Evolutionary conservation across 345 rosid genomes (phyloP).

Genomic region (Cardamine occulta): DNA sequence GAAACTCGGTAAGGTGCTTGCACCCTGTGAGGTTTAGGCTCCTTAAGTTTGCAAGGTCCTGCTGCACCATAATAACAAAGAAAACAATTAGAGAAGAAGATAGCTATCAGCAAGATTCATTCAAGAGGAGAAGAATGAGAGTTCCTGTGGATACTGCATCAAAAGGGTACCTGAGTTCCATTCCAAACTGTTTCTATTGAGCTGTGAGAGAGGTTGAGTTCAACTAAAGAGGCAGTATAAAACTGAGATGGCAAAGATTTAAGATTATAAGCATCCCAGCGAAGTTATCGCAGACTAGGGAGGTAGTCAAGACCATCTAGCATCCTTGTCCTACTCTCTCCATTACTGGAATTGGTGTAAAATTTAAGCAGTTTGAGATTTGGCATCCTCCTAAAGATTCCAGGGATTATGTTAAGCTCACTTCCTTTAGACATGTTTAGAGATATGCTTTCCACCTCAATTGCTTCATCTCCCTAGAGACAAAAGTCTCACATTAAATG

Average conservation of each 20-base stretch:
- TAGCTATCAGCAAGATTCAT: background rate
- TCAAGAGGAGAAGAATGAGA: background rate
- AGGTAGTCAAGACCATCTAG: slow-evolving; percentile 14
- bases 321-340: slow-evolving; percentile 30
- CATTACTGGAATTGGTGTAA: slow-evolving; percentile 8
- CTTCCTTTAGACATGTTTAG: slow-evolving; percentile 25
- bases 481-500: background rate
- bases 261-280: slow-evolving; percentile 18
- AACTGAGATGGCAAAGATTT: slow-evolving; percentile 19
- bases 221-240: slow-evolving; percentile 11
- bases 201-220: slow-evolving; percentile 19
- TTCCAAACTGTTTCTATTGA: slow-evolving; percentile 15
- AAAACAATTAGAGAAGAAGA: background rate
- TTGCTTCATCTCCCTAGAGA: slow-evolving; percentile 23
- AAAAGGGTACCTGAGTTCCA: slow-evolving; percentile 5
- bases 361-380: slow-evolving; percentile 37
- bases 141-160: background rate
- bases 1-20: slow-evolving; percentile 39
- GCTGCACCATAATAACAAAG: slow-evolving; percentile 15
- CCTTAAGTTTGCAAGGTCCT: slow-evolving; percentile 41
- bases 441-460: slow-evolving; percentile 40
- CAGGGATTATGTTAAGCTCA: slow-evolving; percentile 23
- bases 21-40: slow-evolving; percentile 38
- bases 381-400: slow-evolving; percentile 32
- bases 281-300: slow-evolving; percentile 13